Percentiles rank a stretch among this genome's conserved stretches.
These are phyloP conservation scores for Diplodia seriata DNA, from an alignment of 2,329 filamentous ascomycete species.

Conservation along the genomic window DNA sequence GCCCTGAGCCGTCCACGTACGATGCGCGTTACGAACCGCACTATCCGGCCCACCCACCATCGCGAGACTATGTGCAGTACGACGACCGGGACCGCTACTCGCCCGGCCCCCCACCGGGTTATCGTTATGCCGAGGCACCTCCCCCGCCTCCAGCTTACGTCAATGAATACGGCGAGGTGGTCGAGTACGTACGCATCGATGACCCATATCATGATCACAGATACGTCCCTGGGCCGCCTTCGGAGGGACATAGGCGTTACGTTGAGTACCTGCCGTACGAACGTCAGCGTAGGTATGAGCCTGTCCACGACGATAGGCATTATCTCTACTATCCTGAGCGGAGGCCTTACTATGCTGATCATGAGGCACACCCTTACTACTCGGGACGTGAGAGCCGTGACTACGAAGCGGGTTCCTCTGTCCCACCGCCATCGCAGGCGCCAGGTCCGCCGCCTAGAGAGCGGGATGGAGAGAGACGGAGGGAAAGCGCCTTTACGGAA, in stretches of 20 bases:
- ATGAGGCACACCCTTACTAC: constrained; percentile 8
- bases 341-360: constrained; percentile 9
- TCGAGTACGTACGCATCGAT: constrained; percentile 31
- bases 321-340: constrained; percentile 29
- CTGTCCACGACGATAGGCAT: constrained; percentile 12
- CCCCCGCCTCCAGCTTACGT: constrained; percentile 21
- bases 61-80: constrained; percentile 26
- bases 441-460: constrained; percentile 3
- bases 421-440: constrained; percentile 5
- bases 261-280: constrained; percentile 26
- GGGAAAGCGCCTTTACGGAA: constrained; percentile 14
- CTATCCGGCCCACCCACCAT: background rate
- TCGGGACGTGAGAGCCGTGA: constrained; percentile 6
- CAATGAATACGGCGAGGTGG: constrained; percentile 32
- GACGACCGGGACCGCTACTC: constrained; percentile 27
- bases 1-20: constrained; percentile 11
- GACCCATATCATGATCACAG: constrained; percentile 24
- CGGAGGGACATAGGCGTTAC: constrained; percentile 3
- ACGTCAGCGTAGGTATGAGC: constrained; percentile 21
- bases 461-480: constrained; percentile 13
- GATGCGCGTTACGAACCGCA: background rate
- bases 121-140: constrained; percentile 22
- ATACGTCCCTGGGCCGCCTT: constrained; percentile 15
- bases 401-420: constrained; percentile 17
- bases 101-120: constrained; percentile 26